A percentile compares a stretch with the other conserved stretches of the same genome.
These are phyloP conservation scores for Byssochlamys sp. DNA, from an alignment of 2,329 filamentous ascomycete genomes.

Conservation along the genomic window DNA sequence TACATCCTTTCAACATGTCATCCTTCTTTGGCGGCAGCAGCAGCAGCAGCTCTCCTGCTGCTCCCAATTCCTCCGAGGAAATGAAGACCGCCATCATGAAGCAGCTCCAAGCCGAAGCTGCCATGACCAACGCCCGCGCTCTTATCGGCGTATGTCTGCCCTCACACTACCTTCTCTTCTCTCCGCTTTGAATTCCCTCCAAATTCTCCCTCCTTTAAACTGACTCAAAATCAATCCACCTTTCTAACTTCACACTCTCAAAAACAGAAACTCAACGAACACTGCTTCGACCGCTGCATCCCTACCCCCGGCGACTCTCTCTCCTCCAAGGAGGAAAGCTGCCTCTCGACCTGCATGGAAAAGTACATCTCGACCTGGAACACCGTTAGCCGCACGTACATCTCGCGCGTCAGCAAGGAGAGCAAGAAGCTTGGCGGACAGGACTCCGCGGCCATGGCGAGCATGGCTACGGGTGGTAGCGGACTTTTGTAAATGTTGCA, in stretches of 20 bases:
- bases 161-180: no score
- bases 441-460: constrained; percentile 13
- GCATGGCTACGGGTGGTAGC: constrained; percentile 9
- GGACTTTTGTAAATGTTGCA: not conserved
- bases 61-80: constrained; percentile 20
- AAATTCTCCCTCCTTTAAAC: not conserved
- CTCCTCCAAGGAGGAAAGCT: constrained; percentile 58
- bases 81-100: constrained; percentile 50
- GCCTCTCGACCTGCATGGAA: constrained; percentile 69
- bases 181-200: not conserved
- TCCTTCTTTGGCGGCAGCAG: constrained; percentile 26
- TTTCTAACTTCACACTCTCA: not conserved
- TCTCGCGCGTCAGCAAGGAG: constrained; percentile 48
- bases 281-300: constrained; percentile 71
- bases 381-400: constrained; percentile 59
- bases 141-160: constrained; percentile 55
- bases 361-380: constrained; percentile 80
- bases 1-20: constrained; percentile 21
- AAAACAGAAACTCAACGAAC: constrained; percentile 64
- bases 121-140: constrained; percentile 57
- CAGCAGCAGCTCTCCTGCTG: constrained; percentile 20
- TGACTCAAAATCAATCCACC: not conserved
- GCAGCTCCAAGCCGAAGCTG: constrained; percentile 55
- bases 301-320: constrained; percentile 57
- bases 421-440: constrained; percentile 40